Evolutionary conservation across 2,329 filamentous ascomycete species (phyloP).

Genomic region (Septoria petroselini): DNA sequence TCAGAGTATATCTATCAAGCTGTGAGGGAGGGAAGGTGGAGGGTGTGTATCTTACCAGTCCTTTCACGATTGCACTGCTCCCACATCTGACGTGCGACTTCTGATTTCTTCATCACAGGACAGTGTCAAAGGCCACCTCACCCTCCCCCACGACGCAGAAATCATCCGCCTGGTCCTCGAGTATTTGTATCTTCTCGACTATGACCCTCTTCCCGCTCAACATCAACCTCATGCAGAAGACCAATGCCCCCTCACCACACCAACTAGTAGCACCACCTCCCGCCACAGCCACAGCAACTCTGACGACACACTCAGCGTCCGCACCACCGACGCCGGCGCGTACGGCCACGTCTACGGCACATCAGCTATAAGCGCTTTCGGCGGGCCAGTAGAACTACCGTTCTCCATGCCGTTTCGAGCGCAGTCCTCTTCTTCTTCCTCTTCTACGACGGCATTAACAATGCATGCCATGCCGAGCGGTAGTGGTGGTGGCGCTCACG

Average conservation of each 20-base stretch:
- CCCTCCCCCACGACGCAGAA: constrained; percentile 29
- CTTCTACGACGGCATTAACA: constrained; percentile 24
- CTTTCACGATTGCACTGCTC: not conserved
- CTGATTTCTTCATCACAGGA: too few species aligned
- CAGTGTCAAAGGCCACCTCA: constrained; percentile 26
- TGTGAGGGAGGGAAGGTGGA: constrained; percentile 24
- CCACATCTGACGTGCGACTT: too few species aligned
- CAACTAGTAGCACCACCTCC: too few species aligned
- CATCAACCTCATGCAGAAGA: too few species aligned
- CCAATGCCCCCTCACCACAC: too few species aligned
- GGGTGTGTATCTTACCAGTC: constrained; percentile 15
- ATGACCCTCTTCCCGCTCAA: constrained; percentile 22
- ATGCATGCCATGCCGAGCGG: constrained; percentile 26
- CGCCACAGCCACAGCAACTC: too few species aligned
- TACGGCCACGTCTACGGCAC: constrained; percentile 31
- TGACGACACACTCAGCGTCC: constrained; percentile 24
- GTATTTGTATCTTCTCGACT: constrained; percentile 32
- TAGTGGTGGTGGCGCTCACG: too few species aligned
- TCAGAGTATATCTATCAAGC: constrained; percentile 24
- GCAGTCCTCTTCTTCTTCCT: too few species aligned
- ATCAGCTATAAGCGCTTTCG: constrained; percentile 29
- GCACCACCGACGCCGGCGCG: constrained; percentile 24
- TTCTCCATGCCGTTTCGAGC: constrained; percentile 9
- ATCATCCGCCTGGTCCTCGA: constrained; percentile 29
- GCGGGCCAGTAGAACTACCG: constrained; percentile 22